phyloP scores from a whole-genome alignment of 352 stramenopile genomes.

The Phytophthora parvispora region DNA sequence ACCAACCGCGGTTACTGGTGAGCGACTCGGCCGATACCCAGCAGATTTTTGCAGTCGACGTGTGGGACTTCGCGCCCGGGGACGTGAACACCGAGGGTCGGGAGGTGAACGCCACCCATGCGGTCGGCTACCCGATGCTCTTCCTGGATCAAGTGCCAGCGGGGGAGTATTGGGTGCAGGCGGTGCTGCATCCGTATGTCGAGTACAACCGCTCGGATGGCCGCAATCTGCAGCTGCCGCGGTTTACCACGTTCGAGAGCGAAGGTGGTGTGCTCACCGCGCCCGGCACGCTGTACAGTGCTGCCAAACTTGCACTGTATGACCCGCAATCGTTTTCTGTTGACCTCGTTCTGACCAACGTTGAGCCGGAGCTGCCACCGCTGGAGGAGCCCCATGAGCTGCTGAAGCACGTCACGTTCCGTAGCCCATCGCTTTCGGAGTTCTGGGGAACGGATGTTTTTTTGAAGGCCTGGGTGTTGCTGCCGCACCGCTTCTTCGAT shows the following conservation, averaged over 20 bases:
- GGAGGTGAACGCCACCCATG: conserved; percentile 54
- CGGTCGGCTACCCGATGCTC: conserved; percentile 56
- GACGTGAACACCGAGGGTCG: conserved; percentile 38
- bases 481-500: conserved; percentile 79
- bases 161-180: conserved; percentile 75
- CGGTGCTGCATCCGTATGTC: conserved; percentile 69
- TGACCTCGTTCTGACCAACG: conserved; percentile 58
- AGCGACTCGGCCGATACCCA: conserved; percentile 57
- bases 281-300: conserved; percentile 71
- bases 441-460: conserved; percentile 82
- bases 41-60: conserved; percentile 72
- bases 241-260: conserved; percentile 69
- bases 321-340: conserved; percentile 39
- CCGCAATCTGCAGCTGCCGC: conserved; percentile 51
- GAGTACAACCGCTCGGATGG: conserved; percentile 73
- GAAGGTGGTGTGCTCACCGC: conserved; percentile 61
- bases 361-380: conserved; percentile 44
- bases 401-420: conserved; percentile 77
- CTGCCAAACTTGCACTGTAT: conserved; percentile 58
- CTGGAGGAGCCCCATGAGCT: conserved; percentile 59
- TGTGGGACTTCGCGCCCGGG: conserved; percentile 53
- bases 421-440: conserved; percentile 60
- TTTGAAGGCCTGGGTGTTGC: conserved; percentile 77
- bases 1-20: conserved; percentile 68
- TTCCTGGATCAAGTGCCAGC: conserved; percentile 52